These are phyloP conservation scores for Solanum hybrid DNA, from an alignment of 305 asterid genomes.

Conservation along the genomic window DNA sequence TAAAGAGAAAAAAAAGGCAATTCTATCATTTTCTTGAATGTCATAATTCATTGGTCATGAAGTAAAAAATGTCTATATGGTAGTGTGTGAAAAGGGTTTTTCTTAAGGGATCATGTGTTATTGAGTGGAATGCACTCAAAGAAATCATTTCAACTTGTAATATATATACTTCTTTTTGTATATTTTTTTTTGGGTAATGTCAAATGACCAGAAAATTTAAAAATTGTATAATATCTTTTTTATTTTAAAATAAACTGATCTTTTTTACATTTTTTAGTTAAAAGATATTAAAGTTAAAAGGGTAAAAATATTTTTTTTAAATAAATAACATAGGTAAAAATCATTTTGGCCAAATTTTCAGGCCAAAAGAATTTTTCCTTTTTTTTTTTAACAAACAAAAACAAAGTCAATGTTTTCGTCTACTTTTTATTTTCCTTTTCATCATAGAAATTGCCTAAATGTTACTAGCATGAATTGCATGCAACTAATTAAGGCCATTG, in stretches of 20 bases:
- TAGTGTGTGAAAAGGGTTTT: slow-evolving; percentile 6
- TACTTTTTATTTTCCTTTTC: slow-evolving; percentile 17
- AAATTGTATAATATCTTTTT: no score
- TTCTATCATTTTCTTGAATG: not conserved
- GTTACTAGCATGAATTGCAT: slow-evolving; percentile 4
- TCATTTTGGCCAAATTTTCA: no score
- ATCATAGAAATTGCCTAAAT: slow-evolving; percentile 6
- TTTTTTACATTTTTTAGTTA: no score
- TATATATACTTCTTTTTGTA: not conserved
- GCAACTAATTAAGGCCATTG: slow-evolving; percentile 16
- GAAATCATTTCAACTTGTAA: slow-evolving; percentile 10
- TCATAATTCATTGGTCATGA: not conserved
- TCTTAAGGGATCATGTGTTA: slow-evolving; percentile 3
- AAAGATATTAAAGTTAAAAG: no score
- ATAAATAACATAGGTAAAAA: no score
- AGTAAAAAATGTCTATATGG: not conserved
- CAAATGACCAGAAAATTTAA: no score
- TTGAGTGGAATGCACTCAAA: slow-evolving; percentile 47
- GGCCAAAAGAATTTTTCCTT: no score
- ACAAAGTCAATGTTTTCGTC: slow-evolving; percentile 30
- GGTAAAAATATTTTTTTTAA: no score
- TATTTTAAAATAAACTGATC: no score
- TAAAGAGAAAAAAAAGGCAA: not conserved
- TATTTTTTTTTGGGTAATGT: no score
- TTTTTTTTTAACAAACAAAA: not conserved